phyloP scores from a whole-genome alignment of 2,329 filamentous ascomycete species.

The Endothia cerciana region DNA sequence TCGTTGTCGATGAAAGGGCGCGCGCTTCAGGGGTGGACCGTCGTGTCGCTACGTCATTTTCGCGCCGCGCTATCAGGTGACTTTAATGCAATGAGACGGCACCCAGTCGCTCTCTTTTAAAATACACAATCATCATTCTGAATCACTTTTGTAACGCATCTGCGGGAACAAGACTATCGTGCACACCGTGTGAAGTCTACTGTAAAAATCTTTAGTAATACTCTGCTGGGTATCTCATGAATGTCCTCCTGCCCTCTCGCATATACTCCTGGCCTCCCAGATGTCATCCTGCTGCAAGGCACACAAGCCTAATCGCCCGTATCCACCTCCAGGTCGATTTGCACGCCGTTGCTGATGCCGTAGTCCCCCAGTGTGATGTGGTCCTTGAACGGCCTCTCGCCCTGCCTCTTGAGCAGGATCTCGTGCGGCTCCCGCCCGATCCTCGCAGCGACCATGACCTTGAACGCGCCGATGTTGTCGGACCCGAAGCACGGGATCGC shows the following conservation, averaged over 20 bases:
- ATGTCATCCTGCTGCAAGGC: too few relatives aligned
- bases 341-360: constrained; percentile 88
- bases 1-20: constrained; percentile 26
- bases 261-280: neutral
- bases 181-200: neutral
- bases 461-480: constrained; percentile 85
- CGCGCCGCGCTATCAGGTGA: constrained; percentile 14
- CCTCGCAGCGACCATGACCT: constrained; percentile 85
- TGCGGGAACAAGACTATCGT: neutral
- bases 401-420: constrained; percentile 89
- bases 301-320: constrained; percentile 55
- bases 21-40: constrained; percentile 9
- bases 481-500: constrained; percentile 86
- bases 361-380: constrained; percentile 87
- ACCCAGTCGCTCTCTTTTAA: neutral
- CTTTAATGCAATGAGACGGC: neutral
- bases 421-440: constrained; percentile 90
- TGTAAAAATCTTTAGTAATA: neutral
- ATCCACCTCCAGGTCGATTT: constrained; percentile 65
- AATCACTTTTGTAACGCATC: neutral
- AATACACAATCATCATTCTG: neutral
- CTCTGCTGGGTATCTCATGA: constrained; percentile 2
- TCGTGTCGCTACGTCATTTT: constrained; percentile 12
- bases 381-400: constrained; percentile 93
- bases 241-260: neutral